Evolutionary conservation across 495 filamentous ascomycete genomes (phyloP), one percentile per base, ranked within the genome.

Genomic region (Acidiella bohemica): DNA sequence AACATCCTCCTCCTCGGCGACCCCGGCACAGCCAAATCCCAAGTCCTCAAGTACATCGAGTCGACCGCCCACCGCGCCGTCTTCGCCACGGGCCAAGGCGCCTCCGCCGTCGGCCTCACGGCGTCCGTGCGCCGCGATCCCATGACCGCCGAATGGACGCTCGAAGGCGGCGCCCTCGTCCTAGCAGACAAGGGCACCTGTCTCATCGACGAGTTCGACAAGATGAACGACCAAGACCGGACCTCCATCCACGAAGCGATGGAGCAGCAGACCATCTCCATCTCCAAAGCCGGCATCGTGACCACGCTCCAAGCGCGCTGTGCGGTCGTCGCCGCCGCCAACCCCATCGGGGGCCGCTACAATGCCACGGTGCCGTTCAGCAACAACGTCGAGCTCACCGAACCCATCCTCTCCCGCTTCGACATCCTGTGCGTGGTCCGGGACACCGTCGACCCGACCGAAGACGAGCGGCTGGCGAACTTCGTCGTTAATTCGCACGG

Each of bases 261-360:
- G 92, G 92, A 99, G 60, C 92, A 99, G 61, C 92, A 99, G 58
- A 96, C 92, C n/a, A 99, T 99, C 50, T 99, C 92, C 38, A 96
- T 99, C 60, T 93, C 85, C 42, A 99, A 99, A 60, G 92, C 92
- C 5, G 92, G 92, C 58, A 99, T 99, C 43, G 92, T 99, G 17
- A 96, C 92, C 0, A 95, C 92, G 1, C 67, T 99, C 2, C 90
- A 99, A 57, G 92, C 92, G n/a, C 80, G 92, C 36, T 99, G 92
- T 59, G 84, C 85, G 13, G 92, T 99, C 44, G 82, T 99, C 44
- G 92, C 92, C 4, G 92, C 92, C 12, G 92, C 92, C 44, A 99
- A 99, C 63, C 92, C 92, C 5, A 81, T 88, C 47, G 90, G 90
- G 26, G 90, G 90, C 22, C 80, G 90, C 24, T 96, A 99, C 68